Evolutionary conservation across 768 basidiomycete species (phyloP).

Genomic region (Collybia sordida): DNA sequence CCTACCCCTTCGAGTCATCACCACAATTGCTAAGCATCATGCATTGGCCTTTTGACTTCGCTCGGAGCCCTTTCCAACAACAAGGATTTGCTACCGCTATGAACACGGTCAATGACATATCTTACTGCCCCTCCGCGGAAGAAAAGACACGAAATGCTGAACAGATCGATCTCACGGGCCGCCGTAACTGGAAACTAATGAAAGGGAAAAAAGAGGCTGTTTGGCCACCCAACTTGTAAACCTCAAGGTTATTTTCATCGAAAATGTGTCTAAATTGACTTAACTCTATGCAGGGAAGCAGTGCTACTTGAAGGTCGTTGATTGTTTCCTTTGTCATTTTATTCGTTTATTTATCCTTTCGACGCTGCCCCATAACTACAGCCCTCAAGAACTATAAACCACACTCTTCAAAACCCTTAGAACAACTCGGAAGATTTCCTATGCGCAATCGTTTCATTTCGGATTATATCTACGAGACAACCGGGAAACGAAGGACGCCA

Average conservation of each 20-base stretch:
- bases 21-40: too few relatives aligned
- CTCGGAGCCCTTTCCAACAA: conserved; percentile 3
- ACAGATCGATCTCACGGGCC: conserved; percentile 41
- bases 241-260: background rate
- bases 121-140: conserved; percentile 37
- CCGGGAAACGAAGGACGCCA: conserved; percentile 51
- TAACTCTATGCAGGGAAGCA: conserved; percentile 33
- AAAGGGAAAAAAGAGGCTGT: conserved; percentile 54
- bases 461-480: conserved; percentile 50
- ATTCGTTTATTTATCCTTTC: background rate
- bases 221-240: conserved; percentile 53
- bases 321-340: background rate
- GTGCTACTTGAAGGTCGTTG: conserved; percentile 50
- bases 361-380: conserved; percentile 15
- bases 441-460: conserved; percentile 64
- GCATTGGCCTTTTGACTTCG: too few relatives aligned
- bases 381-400: conserved; percentile 51
- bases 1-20: too few relatives aligned
- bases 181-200: conserved; percentile 56
- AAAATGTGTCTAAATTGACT: background rate
- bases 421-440: conserved; percentile 53
- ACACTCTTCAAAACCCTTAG: conserved; percentile 45
- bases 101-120: conserved; percentile 41
- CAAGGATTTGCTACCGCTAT: conserved; percentile 27
- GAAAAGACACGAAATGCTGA: conserved; percentile 26